Percentiles rank a stretch among this genome's conserved stretches.
Evolutionary conservation across 371 early-diverging fungal species (phyloP).

Genomic region (Lichtheimia corymbifera): DNA sequence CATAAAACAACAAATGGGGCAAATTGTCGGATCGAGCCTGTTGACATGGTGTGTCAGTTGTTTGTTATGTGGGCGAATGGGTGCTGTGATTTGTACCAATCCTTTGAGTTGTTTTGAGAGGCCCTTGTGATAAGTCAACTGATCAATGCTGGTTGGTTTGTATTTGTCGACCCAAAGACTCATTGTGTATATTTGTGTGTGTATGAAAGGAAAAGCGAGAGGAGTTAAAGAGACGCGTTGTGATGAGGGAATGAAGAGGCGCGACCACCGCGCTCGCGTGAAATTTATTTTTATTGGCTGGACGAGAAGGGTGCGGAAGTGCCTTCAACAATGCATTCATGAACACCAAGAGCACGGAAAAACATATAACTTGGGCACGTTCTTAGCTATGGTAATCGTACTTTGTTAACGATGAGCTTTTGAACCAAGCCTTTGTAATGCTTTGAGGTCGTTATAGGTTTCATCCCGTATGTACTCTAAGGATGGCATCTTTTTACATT

Average conservation of each 20-base stretch:
- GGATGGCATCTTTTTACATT: too few relatives aligned
- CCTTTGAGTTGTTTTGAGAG: constrained; percentile 74
- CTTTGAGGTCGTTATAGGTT: background rate
- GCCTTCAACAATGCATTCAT: constrained; percentile 1
- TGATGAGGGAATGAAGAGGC: too few relatives aligned
- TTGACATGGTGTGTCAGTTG: background rate
- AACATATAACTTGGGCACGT: background rate
- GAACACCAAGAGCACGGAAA: background rate
- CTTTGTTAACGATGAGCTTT: background rate
- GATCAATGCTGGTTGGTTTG: constrained; percentile 84
- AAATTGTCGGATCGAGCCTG: constrained; percentile 82
- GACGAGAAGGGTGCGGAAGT: too few relatives aligned
- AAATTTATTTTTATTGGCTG: too few relatives aligned
- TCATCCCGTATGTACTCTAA: background rate
- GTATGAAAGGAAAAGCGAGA: background rate
- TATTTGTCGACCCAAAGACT: constrained; percentile 98
- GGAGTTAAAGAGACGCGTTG: constrained; percentile 5
- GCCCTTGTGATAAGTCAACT: constrained; percentile 82
- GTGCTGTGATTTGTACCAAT: constrained; percentile 58
- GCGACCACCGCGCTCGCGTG: too few relatives aligned
- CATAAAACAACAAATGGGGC: constrained; percentile 97
- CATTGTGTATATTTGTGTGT: constrained; percentile 38
- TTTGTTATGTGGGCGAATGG: background rate
- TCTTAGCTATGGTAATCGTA: background rate
- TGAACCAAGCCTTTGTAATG: constrained; percentile 7